Evolutionary conservation across 192 early-diverging fungal genomes (phyloP).

Genomic region (Borealophlyctis nickersoniae): DNA sequence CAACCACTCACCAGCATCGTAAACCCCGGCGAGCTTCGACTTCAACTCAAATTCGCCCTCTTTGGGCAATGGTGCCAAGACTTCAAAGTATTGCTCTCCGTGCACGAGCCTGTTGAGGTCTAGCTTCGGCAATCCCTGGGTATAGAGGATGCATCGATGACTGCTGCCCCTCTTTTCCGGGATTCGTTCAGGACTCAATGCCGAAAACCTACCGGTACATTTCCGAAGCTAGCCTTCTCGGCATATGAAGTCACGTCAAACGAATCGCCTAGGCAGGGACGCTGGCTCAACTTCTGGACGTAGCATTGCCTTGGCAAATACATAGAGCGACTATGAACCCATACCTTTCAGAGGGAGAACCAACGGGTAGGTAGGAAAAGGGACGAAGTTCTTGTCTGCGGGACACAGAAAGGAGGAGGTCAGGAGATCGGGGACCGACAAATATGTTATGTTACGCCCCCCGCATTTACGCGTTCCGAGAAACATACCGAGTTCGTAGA

Average conservation of each 20-base stretch:
- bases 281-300: no score
- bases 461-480: no score
- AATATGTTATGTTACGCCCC: no score
- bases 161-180: not conserved
- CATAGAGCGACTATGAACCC: constrained; percentile 1
- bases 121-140: constrained; percentile 62
- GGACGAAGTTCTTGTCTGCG: constrained; percentile 54
- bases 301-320: constrained; percentile 27
- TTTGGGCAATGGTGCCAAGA: constrained; percentile 54
- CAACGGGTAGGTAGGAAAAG: constrained; percentile 72
- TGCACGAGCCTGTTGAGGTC: constrained; percentile 71
- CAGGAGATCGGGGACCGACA: constrained; percentile 3
- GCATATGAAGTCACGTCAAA: constrained; percentile 58
- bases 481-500: constrained; percentile 58
- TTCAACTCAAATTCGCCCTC: constrained; percentile 59
- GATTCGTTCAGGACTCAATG: constrained; percentile 2
- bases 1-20: constrained; percentile 56
- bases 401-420: not conserved
- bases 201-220: no score
- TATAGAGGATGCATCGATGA: constrained; percentile 21
- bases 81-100: constrained; percentile 68
- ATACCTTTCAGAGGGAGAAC: constrained; percentile 59
- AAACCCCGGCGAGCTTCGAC: constrained; percentile 59
- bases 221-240: constrained; percentile 25
- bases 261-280: constrained; percentile 44